Percentiles rank a stretch among this genome's conserved stretches.
Evolutionary conservation across 1,139 yeast genomes (phyloP).

Genomic region (Trichomonascaceae sp.): DNA sequence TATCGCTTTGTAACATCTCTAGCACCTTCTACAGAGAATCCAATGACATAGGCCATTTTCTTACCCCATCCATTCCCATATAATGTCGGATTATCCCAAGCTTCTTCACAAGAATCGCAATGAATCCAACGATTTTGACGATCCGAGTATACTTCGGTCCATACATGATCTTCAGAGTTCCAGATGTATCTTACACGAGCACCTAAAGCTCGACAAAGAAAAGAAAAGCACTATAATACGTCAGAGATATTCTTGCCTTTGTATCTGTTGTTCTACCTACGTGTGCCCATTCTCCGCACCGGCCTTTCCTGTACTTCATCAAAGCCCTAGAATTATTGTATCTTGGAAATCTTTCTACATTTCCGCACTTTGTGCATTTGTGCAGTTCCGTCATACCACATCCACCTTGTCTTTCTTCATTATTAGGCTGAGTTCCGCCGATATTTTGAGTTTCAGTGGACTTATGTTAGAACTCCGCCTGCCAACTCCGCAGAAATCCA

Average conservation of each 20-base stretch:
- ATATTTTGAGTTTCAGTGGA: slow-evolving; percentile 34
- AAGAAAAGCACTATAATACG: slow-evolving; percentile 49
- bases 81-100: slow-evolving; percentile 71
- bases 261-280: slow-evolving; percentile 17
- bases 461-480: slow-evolving; percentile 10
- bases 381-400: slow-evolving; percentile 58
- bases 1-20: slow-evolving; percentile 68
- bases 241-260: background rate
- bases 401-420: slow-evolving; percentile 40
- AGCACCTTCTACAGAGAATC: slow-evolving; percentile 52
- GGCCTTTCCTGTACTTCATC: slow-evolving; percentile 56
- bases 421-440: slow-evolving; percentile 35
- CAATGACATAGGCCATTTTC: slow-evolving; percentile 81
- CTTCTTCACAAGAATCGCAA: slow-evolving; percentile 78
- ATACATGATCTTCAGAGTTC: slow-evolving; percentile 89
- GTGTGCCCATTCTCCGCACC: slow-evolving; percentile 97
- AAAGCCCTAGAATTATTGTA: slow-evolving; percentile 63
- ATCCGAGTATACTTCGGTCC: slow-evolving; percentile 83
- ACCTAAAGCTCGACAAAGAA: slow-evolving; percentile 63
- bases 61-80: slow-evolving; percentile 90
- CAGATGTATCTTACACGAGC: slow-evolving; percentile 64
- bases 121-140: slow-evolving; percentile 71
- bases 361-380: slow-evolving; percentile 48
- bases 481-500: slow-evolving; percentile 9
- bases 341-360: slow-evolving; percentile 58